Percentiles rank a stretch among this genome's conserved stretches.
Evolutionary conservation across 1,284 basidiomycete species (phyloP).

Genomic region (Apiotrichum siamense): DNA sequence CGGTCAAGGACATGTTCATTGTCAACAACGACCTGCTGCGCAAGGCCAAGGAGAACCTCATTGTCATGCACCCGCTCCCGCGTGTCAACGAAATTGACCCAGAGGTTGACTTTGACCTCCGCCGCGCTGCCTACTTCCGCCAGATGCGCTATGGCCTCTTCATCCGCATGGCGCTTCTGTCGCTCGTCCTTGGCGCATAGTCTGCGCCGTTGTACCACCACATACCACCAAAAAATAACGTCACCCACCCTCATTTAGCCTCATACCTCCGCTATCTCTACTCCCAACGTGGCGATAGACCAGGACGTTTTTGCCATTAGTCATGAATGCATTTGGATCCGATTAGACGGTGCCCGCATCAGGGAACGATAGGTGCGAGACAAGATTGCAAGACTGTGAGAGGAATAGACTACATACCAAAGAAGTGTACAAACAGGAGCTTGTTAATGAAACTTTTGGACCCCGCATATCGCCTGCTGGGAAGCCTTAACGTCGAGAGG

Average conservation of each 20-base stretch:
- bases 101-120: constrained; percentile 94
- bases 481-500: no score
- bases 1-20: constrained; percentile 87
- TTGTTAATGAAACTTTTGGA: no score
- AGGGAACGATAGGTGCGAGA: no score
- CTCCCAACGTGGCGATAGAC: not conserved
- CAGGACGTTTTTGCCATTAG: not conserved
- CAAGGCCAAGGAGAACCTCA: constrained; percentile 90
- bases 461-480: no score
- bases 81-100: constrained; percentile 95
- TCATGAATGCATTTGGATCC: constrained; percentile 1
- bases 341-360: no score
- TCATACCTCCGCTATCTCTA: not conserved
- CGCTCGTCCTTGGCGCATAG: constrained; percentile 57
- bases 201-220: not conserved
- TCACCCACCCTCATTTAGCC: not conserved
- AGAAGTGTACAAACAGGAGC: no score
- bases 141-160: constrained; percentile 98
- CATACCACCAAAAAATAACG: not conserved
- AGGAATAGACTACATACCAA: no score
- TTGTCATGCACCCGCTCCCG: constrained; percentile 97
- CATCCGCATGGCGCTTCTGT: constrained; percentile 69
- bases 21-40: constrained; percentile 90
- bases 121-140: constrained; percentile 93
- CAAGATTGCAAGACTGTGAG: no score